Evolutionary conservation across 2,329 filamentous ascomycete species (phyloP), one percentile per base, ranked within the genome.

Genomic region (Coniochaeta sp.): DNA sequence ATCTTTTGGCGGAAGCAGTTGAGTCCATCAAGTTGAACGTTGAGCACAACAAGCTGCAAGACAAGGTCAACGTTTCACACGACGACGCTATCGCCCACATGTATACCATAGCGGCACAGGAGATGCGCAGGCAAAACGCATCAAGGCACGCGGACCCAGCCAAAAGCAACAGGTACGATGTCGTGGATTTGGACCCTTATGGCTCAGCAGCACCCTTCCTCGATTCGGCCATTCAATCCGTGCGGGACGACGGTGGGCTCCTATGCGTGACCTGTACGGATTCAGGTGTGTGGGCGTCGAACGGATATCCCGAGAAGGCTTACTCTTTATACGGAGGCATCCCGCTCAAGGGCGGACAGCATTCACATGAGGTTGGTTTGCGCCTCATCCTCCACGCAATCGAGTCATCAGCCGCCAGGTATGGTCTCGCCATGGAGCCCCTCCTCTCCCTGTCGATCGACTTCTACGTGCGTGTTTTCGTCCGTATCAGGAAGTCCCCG

Each of bases 261-360:
- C 78, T 99, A 4, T 96, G 91, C 65, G 87, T 99, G 5, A 99
- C 94, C 1, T 99, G 94, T 69, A 99, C 94, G 0, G 94, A 99
- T 67, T 91, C 92, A 9, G 91, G 88, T 9, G 89, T 99, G 2
- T 99, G 91, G 79, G 92, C 92, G 1, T 96, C 92, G 0, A 88
- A 89, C 59, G 90, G 91, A 52, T 99, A 97, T 64, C 85, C 89
- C 2, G 94, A 99, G 67, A 99, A 99, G 74, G 83, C 90, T 3
- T 99, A 85, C 66, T 85, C 92, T 1, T 76, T 96, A 14, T 99
- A 99, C 63, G 94, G 94, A 3, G 94, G 94, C 30, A 74, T 91
- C 14, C 90, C 94, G 0, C 72, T 92, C 55, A 96, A 95, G 70
- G 91, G 91, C 1, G 91, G 91, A 1, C 75, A 81, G 48, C 85